phyloP scores from a whole-genome alignment of 2,329 filamentous ascomycete species.

The Aureobasidium melanogenum region DNA sequence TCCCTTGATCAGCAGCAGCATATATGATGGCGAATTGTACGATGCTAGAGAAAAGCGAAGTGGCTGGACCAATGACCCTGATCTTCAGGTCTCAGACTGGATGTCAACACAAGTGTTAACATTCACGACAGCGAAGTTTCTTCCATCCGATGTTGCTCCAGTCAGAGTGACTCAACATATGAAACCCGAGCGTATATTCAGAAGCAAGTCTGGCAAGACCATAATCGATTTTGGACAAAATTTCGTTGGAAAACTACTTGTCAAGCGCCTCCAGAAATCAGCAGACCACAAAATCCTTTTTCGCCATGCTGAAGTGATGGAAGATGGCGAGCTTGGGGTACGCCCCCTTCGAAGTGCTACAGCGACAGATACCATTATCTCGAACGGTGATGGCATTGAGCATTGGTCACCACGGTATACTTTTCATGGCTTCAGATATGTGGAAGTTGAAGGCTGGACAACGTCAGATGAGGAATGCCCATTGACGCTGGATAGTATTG shows the following conservation, averaged over 20 bases:
- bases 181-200: slow-evolving; percentile 22
- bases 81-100: slow-evolving; percentile 25
- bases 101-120: slow-evolving; percentile 24
- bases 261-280: slow-evolving; percentile 29
- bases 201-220: slow-evolving; percentile 36
- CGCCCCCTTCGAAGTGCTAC: slow-evolving; percentile 38
- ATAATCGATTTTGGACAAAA: slow-evolving; percentile 53
- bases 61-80: slow-evolving; percentile 6
- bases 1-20: slow-evolving; percentile 31
- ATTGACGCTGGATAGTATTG: slow-evolving; percentile 19
- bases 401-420: slow-evolving; percentile 43
- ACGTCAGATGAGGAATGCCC: slow-evolving; percentile 16
- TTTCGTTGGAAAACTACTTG: slow-evolving; percentile 42
- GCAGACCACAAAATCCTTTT: slow-evolving; percentile 37
- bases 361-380: slow-evolving; percentile 33
- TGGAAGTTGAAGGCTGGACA: slow-evolving; percentile 40
- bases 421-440: slow-evolving; percentile 46
- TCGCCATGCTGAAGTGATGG: slow-evolving; percentile 47
- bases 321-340: slow-evolving; percentile 35
- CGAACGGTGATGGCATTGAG: slow-evolving; percentile 21
- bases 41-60: slow-evolving; percentile 31
- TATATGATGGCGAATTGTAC: slow-evolving; percentile 48
- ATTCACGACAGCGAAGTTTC: slow-evolving; percentile 27
- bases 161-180: slow-evolving; percentile 30
- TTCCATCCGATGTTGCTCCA: slow-evolving; percentile 36